These are phyloP conservation scores for Cordyceps farinosa DNA, from an alignment of 2,329 filamentous ascomycete species.

Conservation along the genomic window DNA sequence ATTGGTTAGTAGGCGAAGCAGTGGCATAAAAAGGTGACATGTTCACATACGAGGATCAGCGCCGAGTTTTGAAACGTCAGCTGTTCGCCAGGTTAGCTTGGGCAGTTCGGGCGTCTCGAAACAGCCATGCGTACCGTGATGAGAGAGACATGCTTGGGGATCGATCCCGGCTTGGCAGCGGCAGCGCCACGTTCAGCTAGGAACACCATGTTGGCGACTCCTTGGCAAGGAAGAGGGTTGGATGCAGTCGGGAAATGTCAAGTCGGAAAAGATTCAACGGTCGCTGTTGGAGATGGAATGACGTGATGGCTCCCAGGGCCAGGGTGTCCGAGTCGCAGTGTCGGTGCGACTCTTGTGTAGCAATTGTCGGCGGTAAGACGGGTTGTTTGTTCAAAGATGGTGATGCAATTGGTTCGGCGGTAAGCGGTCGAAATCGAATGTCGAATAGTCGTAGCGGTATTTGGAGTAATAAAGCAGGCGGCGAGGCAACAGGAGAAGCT, in stretches of 20 bases:
- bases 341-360: slow-evolving; percentile 1
- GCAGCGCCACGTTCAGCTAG: slow-evolving; percentile 1
- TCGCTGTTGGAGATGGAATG: background rate
- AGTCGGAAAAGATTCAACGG: background rate
- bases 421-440: background rate
- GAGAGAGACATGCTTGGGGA: slow-evolving; percentile 21
- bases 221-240: background rate
- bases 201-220: background rate
- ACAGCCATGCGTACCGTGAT: slow-evolving; percentile 21
- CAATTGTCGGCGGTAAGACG: background rate
- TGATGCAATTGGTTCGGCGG: background rate
- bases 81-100: slow-evolving; percentile 36
- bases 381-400: background rate
- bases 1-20: slow-evolving; percentile 17
- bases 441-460: slow-evolving; percentile 1
- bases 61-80: slow-evolving; percentile 73
- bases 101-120: background rate
- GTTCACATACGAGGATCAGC: slow-evolving; percentile 59
- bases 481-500: background rate
- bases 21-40: background rate
- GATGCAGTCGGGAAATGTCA: too few species aligned
- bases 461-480: background rate
- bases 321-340: background rate
- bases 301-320: background rate
- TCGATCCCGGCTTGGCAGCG: slow-evolving; percentile 14